Evolutionary conservation across 2,329 filamentous ascomycete species (phyloP).

Genomic region (Fusarium penzigii): DNA sequence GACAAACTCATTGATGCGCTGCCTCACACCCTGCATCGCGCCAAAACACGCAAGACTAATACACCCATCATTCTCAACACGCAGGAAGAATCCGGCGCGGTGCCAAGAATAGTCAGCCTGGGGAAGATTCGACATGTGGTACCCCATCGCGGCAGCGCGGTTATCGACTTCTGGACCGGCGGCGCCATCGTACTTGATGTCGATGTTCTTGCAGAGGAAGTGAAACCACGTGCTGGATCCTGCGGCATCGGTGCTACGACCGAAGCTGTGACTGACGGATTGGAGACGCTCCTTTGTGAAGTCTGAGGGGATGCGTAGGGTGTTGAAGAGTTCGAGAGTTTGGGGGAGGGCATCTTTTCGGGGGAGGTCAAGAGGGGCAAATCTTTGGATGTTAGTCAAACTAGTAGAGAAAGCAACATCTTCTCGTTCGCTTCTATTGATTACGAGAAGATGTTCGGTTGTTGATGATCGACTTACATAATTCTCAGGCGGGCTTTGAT

Average conservation of each 20-base stretch:
- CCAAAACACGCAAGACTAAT: conserved; percentile 30
- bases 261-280: conserved; percentile 37
- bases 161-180: conserved; percentile 28
- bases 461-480: conserved; percentile 24
- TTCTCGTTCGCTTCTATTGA: too few relatives aligned
- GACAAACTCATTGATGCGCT: conserved; percentile 26
- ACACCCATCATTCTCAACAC: conserved; percentile 17
- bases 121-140: conserved; percentile 24
- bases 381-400: conserved; percentile 19
- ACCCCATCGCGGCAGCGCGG: conserved; percentile 25
- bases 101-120: conserved; percentile 33
- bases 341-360: conserved; percentile 22
- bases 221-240: conserved; percentile 37
- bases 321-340: conserved; percentile 31
- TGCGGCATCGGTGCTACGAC: conserved; percentile 22
- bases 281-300: conserved; percentile 34
- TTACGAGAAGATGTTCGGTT: neutral
- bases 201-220: conserved; percentile 37
- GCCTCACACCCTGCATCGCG: conserved; percentile 19
- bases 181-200: conserved; percentile 18
- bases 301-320: conserved; percentile 32
- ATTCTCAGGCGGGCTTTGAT: conserved; percentile 29
- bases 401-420: too few relatives aligned
- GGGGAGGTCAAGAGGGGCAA: conserved; percentile 32
- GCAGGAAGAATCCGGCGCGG: conserved; percentile 30